phyloP scores from a whole-genome alignment of 495 filamentous ascomycete species.

The Aspergillus coremiiformis region DNA sequence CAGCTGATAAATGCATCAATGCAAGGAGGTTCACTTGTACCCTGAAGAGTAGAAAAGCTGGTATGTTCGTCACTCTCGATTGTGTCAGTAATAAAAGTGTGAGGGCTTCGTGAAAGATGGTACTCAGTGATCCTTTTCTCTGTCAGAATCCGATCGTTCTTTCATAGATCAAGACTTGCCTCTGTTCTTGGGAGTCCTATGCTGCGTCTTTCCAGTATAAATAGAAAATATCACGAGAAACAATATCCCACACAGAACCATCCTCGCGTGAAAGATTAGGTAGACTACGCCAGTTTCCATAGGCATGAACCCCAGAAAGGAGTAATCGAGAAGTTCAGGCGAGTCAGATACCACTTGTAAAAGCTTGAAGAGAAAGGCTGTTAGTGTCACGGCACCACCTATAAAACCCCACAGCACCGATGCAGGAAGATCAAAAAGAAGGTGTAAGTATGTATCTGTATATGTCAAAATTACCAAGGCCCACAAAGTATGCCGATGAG shows the following conservation, averaged over 20 bases:
- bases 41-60: slow-evolving; percentile 70
- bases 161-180: slow-evolving; percentile 11
- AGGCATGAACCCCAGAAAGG: slow-evolving; percentile 37
- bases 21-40: slow-evolving; percentile 48
- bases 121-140: slow-evolving; percentile 9
- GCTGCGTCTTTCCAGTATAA: not conserved
- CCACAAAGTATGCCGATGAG: slow-evolving; percentile 63
- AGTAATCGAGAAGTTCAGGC: slow-evolving; percentile 67
- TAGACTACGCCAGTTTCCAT: slow-evolving; percentile 46
- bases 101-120: slow-evolving; percentile 55
- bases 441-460: slow-evolving; percentile 32
- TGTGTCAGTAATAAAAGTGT: slow-evolving; percentile 81
- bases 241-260: slow-evolving; percentile 43
- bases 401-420: slow-evolving; percentile 20
- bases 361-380: slow-evolving; percentile 75
- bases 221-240: slow-evolving; percentile 30
- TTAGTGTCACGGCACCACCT: slow-evolving; percentile 24
- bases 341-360: slow-evolving; percentile 76
- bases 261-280: slow-evolving; percentile 33
- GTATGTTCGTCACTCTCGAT: slow-evolving; percentile 72
- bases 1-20: slow-evolving; percentile 35
- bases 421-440: slow-evolving; percentile 26
- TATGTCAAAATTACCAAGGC: slow-evolving; percentile 65
- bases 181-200: not conserved
- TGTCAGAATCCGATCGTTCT: slow-evolving; percentile 7